Evolutionary conservation across 352 stramenopile species (phyloP).

Genomic region (Phytophthora fragariae): DNA sequence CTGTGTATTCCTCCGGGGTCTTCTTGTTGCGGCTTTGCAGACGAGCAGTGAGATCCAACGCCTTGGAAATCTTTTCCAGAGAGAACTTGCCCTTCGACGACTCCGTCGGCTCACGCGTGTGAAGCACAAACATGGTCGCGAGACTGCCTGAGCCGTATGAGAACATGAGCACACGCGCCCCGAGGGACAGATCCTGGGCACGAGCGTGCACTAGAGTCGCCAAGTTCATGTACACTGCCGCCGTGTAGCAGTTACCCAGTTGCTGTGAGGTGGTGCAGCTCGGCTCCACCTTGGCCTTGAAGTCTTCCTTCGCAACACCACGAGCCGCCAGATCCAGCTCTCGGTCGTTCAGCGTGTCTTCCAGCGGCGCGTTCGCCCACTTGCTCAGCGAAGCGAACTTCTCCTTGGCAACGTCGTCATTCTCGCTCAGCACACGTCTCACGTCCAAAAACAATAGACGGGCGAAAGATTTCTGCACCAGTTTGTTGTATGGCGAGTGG

Average conservation of each 20-base stretch:
- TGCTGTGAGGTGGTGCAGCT: constrained; percentile 88
- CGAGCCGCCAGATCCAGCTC: constrained; percentile 92
- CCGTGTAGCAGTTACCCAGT: constrained; percentile 98
- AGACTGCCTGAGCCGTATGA: constrained; percentile 97
- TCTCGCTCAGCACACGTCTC: constrained; percentile 36
- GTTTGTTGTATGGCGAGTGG: constrained; percentile 99
- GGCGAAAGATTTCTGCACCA: constrained; percentile 97
- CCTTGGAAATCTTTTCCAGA: constrained; percentile 87
- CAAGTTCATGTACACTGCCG: constrained; percentile 96
- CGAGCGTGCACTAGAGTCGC: constrained; percentile 88
- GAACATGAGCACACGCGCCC: constrained; percentile 93
- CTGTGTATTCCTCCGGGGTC: constrained; percentile 91
- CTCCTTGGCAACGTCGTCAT: constrained; percentile 21
- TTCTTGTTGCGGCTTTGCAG: constrained; percentile 86
- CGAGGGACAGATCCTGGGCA: constrained; percentile 52
- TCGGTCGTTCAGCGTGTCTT: constrained; percentile 94
- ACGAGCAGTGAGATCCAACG: constrained; percentile 83
- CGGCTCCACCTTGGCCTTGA: constrained; percentile 81
- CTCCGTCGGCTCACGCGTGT: constrained; percentile 25
- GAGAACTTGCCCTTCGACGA: constrained; percentile 72
- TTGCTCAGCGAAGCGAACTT: constrained; percentile 59
- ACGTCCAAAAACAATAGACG: constrained; percentile 86
- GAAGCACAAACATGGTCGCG: constrained; percentile 93
- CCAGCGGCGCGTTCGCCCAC: constrained; percentile 81
- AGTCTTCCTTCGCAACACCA: constrained; percentile 76